A percentile compares a stretch with the other conserved stretches of the same genome.
Evolutionary conservation across 176 grass and related monocot genomes (phyloP).

Genomic region (Cenchrus purpureus): DNA sequence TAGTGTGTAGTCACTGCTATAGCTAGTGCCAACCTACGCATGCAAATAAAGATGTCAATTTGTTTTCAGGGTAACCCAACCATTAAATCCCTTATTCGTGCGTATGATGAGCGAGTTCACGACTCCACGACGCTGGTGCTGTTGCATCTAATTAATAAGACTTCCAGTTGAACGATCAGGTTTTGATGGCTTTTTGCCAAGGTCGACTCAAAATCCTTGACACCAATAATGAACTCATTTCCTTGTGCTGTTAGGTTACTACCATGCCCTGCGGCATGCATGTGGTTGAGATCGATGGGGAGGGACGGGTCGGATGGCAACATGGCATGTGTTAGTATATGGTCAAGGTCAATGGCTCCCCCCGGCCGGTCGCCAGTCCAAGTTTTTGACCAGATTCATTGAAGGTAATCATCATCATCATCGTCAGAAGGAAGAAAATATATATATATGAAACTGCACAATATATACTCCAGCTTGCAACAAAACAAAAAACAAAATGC

Average conservation of each 20-base stretch:
- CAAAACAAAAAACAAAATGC: too few relatives aligned
- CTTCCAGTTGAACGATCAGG: too few relatives aligned
- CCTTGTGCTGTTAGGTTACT: background rate
- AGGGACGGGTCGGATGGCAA: background rate
- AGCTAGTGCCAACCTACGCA: background rate
- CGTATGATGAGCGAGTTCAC: too few relatives aligned
- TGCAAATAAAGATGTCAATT: background rate
- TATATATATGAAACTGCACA: background rate
- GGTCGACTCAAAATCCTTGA: background rate
- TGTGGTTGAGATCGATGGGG: background rate
- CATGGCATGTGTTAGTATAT: background rate
- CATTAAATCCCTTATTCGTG: too few relatives aligned
- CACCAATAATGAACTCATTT: background rate
- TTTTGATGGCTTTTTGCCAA: too few relatives aligned
- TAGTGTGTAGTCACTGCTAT: too few relatives aligned
- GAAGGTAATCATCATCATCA: conserved; percentile 12
- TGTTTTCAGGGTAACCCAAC: too few relatives aligned
- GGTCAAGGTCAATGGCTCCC: conserved; percentile 44
- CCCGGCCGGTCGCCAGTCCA: conserved; percentile 16
- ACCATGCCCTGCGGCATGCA: too few relatives aligned
- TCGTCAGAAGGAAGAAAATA: background rate
- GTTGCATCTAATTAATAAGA: too few relatives aligned
- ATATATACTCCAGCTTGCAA: too few relatives aligned
- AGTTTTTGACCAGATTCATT: conserved; percentile 45
- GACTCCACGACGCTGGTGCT: too few relatives aligned